phyloP scores from a whole-genome alignment of 1,284 basidiomycete genomes.

The Leccinum brunneo-olivaceum region DNA sequence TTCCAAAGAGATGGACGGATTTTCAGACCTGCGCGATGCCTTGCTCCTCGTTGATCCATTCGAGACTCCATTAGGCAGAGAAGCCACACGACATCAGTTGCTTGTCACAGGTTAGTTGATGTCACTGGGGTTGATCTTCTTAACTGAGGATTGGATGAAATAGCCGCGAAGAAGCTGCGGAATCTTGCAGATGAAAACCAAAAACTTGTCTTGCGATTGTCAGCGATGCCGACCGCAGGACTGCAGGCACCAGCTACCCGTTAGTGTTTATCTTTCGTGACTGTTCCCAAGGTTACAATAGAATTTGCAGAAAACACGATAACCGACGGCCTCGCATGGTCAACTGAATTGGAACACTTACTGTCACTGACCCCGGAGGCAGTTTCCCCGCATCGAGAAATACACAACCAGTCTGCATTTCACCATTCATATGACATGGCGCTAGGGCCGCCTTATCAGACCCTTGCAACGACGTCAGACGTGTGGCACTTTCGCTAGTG shows the following conservation, averaged over 20 bases:
- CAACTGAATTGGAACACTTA: slow-evolving; percentile 4
- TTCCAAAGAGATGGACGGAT: slow-evolving; percentile 28
- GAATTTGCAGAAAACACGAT: slow-evolving; percentile 9
- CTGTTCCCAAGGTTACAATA: neutral
- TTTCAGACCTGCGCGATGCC: slow-evolving; percentile 25
- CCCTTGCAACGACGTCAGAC: neutral
- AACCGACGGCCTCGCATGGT: slow-evolving; percentile 4
- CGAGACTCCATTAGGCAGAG: slow-evolving; percentile 21
- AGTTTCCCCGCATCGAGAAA: slow-evolving; percentile 9
- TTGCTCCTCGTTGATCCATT: slow-evolving; percentile 23
- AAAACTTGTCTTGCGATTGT: slow-evolving; percentile 13
- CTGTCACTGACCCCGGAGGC: slow-evolving; percentile 1
- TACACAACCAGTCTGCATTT: slow-evolving; percentile 1
- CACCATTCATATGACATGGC: slow-evolving; percentile 8
- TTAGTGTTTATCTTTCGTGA: slow-evolving; percentile 4
- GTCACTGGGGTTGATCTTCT: neutral
- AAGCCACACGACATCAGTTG: slow-evolving; percentile 27
- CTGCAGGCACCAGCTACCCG: slow-evolving; percentile 1
- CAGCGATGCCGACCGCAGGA: slow-evolving; percentile 6
- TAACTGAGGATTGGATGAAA: slow-evolving; percentile 5
- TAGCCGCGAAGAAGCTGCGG: slow-evolving; percentile 22
- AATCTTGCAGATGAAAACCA: slow-evolving; percentile 23
- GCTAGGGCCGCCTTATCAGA: slow-evolving; percentile 3
- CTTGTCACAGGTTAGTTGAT: slow-evolving; percentile 20
- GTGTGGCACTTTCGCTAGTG: slow-evolving; percentile 9